Conservation (phyloP, 108 stramenopile species). For the Nannochloropsis gaditana region DNA sequence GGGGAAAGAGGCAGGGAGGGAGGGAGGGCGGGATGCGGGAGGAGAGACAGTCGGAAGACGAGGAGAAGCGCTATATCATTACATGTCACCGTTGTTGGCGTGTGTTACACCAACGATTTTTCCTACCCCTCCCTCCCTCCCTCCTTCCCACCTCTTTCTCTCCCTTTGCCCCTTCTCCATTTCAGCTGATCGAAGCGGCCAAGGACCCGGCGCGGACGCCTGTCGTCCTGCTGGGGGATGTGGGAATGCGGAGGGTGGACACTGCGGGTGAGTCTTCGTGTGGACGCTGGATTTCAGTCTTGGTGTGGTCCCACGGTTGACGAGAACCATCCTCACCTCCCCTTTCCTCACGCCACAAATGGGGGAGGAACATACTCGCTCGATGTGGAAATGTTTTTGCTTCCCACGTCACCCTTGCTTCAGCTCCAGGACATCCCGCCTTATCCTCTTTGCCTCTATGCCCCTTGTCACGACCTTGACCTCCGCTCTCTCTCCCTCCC, state of each 20-base stretch:
- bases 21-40: not conserved
- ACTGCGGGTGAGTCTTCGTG: not conserved
- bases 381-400: too few relatives aligned
- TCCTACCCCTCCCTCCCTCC: not conserved
- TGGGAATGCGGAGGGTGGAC: not conserved
- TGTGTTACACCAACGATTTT: too few relatives aligned
- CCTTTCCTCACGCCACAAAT: too few relatives aligned
- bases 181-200: not conserved
- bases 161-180: not conserved
- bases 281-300: too few relatives aligned
- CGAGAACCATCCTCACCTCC: too few relatives aligned
- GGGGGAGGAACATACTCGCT: too few relatives aligned
- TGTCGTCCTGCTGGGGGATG: not conserved
- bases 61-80: too few relatives aligned
- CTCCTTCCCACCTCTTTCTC: not conserved
- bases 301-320: too few relatives aligned
- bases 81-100: too few relatives aligned
- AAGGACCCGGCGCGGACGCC: not conserved
- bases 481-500: not conserved
- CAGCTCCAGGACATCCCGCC: not conserved
- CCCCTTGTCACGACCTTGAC: not conserved
- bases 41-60: too few relatives aligned
- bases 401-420: too few relatives aligned
- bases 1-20: not conserved
- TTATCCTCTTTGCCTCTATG: not conserved